These are phyloP conservation scores for Fagus sylvatica DNA, from an alignment of 306 rosid genomes.

Conservation along the genomic window DNA sequence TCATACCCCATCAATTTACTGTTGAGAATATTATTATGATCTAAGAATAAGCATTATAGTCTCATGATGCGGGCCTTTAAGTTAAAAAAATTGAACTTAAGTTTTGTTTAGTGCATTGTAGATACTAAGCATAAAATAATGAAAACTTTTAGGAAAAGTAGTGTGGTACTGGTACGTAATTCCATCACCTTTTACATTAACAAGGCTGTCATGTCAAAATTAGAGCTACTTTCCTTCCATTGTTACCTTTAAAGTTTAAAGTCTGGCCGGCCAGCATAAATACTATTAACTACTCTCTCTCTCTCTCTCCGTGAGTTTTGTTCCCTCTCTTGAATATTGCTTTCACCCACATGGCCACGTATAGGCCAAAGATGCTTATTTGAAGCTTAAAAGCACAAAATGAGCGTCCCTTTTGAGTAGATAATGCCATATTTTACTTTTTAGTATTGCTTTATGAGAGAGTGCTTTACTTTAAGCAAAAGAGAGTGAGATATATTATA, in stretches of 20 bases:
- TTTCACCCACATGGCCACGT: slow-evolving; percentile 93
- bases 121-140: slow-evolving; percentile 53
- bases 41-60: slow-evolving; percentile 31
- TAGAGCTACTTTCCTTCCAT: slow-evolving; percentile 67
- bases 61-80: slow-evolving; percentile 36
- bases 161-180: slow-evolving; percentile 68
- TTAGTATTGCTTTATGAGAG: slow-evolving; percentile 77
- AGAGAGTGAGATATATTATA: slow-evolving; percentile 33
- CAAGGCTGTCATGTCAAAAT: slow-evolving; percentile 93
- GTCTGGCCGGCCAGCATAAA: slow-evolving; percentile 65
- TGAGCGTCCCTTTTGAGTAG: slow-evolving; percentile 97
- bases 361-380: slow-evolving; percentile 83
- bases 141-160: slow-evolving; percentile 65
- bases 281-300: slow-evolving; percentile 37
- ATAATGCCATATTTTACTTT: slow-evolving; percentile 98
- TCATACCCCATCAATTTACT: slow-evolving; percentile 23
- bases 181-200: slow-evolving; percentile 72
- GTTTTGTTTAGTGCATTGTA: slow-evolving; percentile 32
- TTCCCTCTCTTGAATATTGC: slow-evolving; percentile 59
- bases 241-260: slow-evolving; percentile 50
- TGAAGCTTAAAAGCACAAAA: slow-evolving; percentile 89
- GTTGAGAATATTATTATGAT: slow-evolving; percentile 35
- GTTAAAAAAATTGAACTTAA: slow-evolving; percentile 30
- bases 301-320: slow-evolving; percentile 26
- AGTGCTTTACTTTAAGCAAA: slow-evolving; percentile 87